Percentiles rank a stretch among this genome's conserved stretches.
phyloP scores from a whole-genome alignment of 1,139 yeast species.

The Blastobotrys buckinghamii region DNA sequence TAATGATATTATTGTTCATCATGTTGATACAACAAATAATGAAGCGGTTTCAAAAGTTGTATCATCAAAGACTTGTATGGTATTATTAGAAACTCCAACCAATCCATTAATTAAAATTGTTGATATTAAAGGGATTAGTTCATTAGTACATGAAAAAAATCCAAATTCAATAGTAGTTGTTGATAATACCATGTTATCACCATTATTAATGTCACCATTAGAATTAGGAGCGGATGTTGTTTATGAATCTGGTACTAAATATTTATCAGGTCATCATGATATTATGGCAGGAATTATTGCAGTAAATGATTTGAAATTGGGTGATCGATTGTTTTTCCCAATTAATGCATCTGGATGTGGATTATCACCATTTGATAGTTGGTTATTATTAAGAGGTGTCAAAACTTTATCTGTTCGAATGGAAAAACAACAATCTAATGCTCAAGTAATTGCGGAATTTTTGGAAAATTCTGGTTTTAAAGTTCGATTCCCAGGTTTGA shows the following conservation, averaged over 20 bases:
- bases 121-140: constrained; percentile 62
- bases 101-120: constrained; percentile 86
- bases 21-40: constrained; percentile 75
- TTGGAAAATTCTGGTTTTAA: constrained; percentile 52
- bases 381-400: constrained; percentile 82
- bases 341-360: constrained; percentile 91
- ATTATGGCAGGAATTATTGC: constrained; percentile 93
- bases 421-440: constrained; percentile 81
- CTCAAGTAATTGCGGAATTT: constrained; percentile 67
- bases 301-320: constrained; percentile 54
- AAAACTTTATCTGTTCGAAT: constrained; percentile 79
- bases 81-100: constrained; percentile 83
- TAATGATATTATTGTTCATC: constrained; percentile 64
- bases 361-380: constrained; percentile 82
- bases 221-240: constrained; percentile 85
- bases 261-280: constrained; percentile 90
- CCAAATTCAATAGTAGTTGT: constrained; percentile 74
- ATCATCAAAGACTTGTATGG: constrained; percentile 56
- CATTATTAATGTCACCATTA: constrained; percentile 76
- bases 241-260: constrained; percentile 89
- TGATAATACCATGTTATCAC: constrained; percentile 96
- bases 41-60: constrained; percentile 42
- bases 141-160: constrained; percentile 58
- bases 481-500: constrained; percentile 81
- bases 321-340: constrained; percentile 64